A percentile compares a stretch with the other conserved stretches of the same genome.
Evolutionary conservation across 345 rosid species (phyloP).

Genomic region (Anacardium occidentale): DNA sequence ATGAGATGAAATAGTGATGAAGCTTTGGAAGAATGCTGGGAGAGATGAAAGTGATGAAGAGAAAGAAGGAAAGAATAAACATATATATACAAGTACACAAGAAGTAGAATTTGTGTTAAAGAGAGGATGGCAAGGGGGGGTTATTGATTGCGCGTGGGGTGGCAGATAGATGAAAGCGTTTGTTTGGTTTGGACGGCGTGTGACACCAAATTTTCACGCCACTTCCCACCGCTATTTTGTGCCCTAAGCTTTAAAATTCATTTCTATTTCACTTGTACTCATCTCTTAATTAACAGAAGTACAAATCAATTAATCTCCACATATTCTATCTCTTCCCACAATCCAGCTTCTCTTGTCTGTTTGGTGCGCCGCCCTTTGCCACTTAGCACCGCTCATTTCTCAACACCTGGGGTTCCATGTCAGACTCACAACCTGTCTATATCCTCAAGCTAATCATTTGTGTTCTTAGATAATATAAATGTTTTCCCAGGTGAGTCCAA

Average conservation of each 20-base stretch:
- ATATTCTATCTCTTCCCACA: slow-evolving; percentile 32
- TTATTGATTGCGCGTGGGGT: slow-evolving; percentile 95
- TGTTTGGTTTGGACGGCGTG: slow-evolving; percentile 99
- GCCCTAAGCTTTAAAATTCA: slow-evolving; percentile 40
- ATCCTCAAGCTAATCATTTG: slow-evolving; percentile 46
- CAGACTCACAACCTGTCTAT: slow-evolving; percentile 34
- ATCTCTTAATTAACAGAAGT: too few species aligned
- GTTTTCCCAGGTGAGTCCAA: slow-evolving; percentile 16
- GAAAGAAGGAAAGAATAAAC: slow-evolving; percentile 17
- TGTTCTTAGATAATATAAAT: slow-evolving; percentile 14
- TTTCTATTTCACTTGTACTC: too few species aligned
- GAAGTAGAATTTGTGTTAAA: slow-evolving; percentile 8
- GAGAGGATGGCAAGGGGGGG: slow-evolving; percentile 20
- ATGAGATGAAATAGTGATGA: not conserved
- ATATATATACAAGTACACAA: slow-evolving; percentile 27
- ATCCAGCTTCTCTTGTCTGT: slow-evolving; percentile 58
- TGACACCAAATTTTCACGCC: slow-evolving; percentile 64
- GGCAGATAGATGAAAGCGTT: slow-evolving; percentile 51
- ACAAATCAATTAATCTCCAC: not conserved
- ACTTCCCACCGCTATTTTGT: slow-evolving; percentile 59
- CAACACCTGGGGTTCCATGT: slow-evolving; percentile 49
- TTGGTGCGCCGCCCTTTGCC: slow-evolving; percentile 84
- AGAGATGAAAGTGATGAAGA: not conserved
- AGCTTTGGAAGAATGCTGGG: not conserved
- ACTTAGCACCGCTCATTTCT: slow-evolving; percentile 10